phyloP scores from a whole-genome alignment of 2,329 filamentous ascomycete species.

The Lecanoromycetidae sp. region DNA sequence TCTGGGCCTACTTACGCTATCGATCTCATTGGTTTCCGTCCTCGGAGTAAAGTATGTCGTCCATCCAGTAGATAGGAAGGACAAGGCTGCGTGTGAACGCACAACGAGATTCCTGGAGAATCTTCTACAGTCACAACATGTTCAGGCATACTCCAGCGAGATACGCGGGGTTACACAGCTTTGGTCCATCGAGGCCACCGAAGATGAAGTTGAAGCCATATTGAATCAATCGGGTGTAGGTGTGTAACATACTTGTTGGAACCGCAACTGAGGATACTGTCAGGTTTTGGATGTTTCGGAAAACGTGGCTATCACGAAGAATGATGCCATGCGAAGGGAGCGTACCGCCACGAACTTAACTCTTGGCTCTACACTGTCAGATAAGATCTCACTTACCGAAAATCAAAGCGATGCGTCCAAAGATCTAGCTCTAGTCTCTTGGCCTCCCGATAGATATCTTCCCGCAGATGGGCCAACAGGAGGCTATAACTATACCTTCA shows the following conservation, averaged over 20 bases:
- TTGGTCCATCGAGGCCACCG: background rate
- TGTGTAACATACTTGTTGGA: background rate
- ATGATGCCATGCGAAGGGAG: background rate
- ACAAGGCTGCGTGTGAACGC: background rate
- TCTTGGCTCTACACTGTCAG: background rate
- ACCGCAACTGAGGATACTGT: background rate
- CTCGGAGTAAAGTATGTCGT: constrained; percentile 1
- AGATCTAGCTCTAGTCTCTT: constrained; percentile 3
- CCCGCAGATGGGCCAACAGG: background rate
- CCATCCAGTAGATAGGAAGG: background rate
- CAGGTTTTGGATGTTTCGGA: background rate
- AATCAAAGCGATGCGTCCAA: background rate
- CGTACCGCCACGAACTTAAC: background rate
- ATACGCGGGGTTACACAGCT: background rate
- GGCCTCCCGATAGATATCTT: background rate
- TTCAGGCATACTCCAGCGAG: background rate
- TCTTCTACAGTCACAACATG: background rate
- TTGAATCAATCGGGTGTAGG: background rate
- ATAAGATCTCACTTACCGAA: background rate
- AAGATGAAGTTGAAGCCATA: background rate
- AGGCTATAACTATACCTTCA: background rate
- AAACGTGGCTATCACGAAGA: background rate
- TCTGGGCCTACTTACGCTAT: no score
- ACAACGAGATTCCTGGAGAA: background rate
- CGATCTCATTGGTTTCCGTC: no score